A percentile compares a stretch with the other conserved stretches of the same genome.
Evolutionary conservation across 139 green algal species (phyloP).

Genomic region (Parachlorella kessleri): DNA sequence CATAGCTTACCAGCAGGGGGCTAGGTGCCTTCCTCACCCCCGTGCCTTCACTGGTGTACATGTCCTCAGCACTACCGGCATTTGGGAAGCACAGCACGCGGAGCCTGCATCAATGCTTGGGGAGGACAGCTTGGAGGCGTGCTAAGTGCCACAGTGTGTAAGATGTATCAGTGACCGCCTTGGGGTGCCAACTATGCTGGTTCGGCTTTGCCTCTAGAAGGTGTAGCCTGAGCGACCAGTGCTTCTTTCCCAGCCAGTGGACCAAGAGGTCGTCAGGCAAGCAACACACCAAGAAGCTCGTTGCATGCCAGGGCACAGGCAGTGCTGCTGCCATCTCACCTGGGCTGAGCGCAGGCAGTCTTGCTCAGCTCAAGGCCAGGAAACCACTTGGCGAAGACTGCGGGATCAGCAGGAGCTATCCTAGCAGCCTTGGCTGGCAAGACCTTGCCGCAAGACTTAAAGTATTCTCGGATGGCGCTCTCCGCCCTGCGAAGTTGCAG

Average conservation of each 20-base stretch:
- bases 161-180: no score
- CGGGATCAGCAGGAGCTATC: slow-evolving; percentile 18
- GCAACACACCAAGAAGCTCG: no score
- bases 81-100: slow-evolving; percentile 75
- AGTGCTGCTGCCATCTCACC: neutral
- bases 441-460: neutral
- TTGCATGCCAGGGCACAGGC: no score
- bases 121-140: neutral
- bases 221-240: no score
- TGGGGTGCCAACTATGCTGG: no score
- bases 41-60: slow-evolving; percentile 86
- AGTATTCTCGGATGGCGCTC: slow-evolving; percentile 32
- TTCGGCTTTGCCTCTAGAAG: no score
- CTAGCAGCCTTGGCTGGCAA: neutral
- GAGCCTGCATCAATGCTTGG: slow-evolving; percentile 27
- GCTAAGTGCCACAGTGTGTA: no score
- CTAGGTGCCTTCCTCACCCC: slow-evolving; percentile 54
- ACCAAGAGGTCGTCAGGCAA: no score
- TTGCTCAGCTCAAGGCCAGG: slow-evolving; percentile 51
- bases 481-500: slow-evolving; percentile 50
- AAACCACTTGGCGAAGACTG: slow-evolving; percentile 54
- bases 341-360: slow-evolving; percentile 36
- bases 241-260: no score
- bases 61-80: slow-evolving; percentile 86
- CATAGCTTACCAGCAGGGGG: slow-evolving; percentile 72